Evolutionary conservation across 768 basidiomycete species (phyloP), one percentile per base, ranked within the genome.

Genomic region (Neoboletus magnificus): DNA sequence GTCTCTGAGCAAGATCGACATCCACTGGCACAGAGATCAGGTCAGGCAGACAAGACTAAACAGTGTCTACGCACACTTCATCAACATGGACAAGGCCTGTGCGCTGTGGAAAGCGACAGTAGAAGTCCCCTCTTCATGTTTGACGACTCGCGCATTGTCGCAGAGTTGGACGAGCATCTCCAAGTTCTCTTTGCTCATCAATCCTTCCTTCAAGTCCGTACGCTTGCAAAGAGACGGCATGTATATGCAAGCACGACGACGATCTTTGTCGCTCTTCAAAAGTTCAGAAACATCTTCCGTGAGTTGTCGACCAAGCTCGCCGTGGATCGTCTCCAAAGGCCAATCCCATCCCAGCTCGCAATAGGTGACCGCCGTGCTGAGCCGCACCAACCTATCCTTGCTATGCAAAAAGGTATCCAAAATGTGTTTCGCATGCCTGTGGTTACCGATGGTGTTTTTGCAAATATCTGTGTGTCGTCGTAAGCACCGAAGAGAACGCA

Each of bases 211-310:
- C 32, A 71, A 39, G 2, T 57, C 54, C 3, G 23, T 0, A 16
- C 57, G 50, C 36, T 68, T 66, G 56, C 64, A 71, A 37, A 70
- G 67, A 10, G 69, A 64, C 0, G 70, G 70, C 5, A 70, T 30
- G 41, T 56, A 71, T 6, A 58, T 61, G 60, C 70, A 71, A 33
- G 60, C 69, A 3, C 66, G 68, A 41, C 51, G 58, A 43, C 44
- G 30, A 10, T 66, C 40, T 10, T 9, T 15, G 4, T 35, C 16
- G 15, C 45, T 42, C 6, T 56, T 39, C 27, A 70, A 57, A 22
- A 72, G 56, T 4, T 20, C 45, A 9, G 59, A 42, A 2, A 70
- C 41, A 10, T 68, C 59, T 1, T 39, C 20, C 1, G 35, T 44
- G 13, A 64, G 56, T 11, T 50, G 27, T 22, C 50, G 52, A 18